Conservation (phyloP, 305 asterid species). For the Nicotiana rustica region DNA sequence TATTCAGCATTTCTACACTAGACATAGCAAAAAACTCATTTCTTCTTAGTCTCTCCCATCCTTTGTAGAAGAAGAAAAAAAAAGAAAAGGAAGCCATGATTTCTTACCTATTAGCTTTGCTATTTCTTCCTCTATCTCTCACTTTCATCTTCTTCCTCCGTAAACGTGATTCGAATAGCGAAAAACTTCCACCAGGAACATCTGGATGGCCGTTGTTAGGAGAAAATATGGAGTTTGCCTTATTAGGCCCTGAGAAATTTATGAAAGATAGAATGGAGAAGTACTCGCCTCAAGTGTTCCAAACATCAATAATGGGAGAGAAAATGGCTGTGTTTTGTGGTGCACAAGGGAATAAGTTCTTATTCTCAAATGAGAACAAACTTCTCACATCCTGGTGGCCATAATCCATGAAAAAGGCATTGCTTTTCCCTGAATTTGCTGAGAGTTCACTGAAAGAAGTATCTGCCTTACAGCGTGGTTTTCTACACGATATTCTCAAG, state of each 20-base stretch:
- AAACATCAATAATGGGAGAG: slow-evolving; percentile 42
- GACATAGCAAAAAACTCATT: neutral
- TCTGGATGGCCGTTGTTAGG: no score
- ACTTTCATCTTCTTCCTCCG: slow-evolving; percentile 30
- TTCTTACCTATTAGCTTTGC: slow-evolving; percentile 30
- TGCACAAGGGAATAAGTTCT: slow-evolving; percentile 44
- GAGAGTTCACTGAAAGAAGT: slow-evolving; percentile 39
- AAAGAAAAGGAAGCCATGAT: slow-evolving; percentile 30
- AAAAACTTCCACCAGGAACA: slow-evolving; percentile 17
- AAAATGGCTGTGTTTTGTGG: slow-evolving; percentile 45
- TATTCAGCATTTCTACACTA: neutral
- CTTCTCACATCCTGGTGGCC: slow-evolving; percentile 47
- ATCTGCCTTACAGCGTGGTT: slow-evolving; percentile 24
- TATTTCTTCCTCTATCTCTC: slow-evolving; percentile 22
- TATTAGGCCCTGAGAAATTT: no score
- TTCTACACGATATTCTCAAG: slow-evolving; percentile 42
- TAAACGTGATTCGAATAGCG: neutral
- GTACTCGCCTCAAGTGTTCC: slow-evolving; percentile 41
- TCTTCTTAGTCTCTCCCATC: neutral
- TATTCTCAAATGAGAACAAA: slow-evolving; percentile 41
- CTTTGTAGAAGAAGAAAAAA: no score
- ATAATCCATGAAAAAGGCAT: slow-evolving; percentile 40
- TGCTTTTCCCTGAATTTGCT: slow-evolving; percentile 36
- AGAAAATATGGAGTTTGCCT: no score
- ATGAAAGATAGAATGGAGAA: slow-evolving; percentile 35